Evolutionary conservation across 1,139 yeast species (phyloP).

Genomic region (Lodderomyces pseudojiufengensis): DNA sequence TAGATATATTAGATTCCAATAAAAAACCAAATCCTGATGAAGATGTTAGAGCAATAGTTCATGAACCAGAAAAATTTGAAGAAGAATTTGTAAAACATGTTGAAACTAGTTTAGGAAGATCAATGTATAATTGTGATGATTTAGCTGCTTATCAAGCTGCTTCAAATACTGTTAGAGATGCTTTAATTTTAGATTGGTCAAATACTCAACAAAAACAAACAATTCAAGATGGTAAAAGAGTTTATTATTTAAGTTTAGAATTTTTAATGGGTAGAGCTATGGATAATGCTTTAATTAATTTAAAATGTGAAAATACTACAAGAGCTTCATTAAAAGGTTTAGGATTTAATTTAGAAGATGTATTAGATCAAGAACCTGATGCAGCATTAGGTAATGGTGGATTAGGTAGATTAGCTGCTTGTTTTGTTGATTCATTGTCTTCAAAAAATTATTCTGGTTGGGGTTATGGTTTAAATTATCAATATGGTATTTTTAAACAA

Average conservation of each 20-base stretch:
- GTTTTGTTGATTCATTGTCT: constrained; percentile 86
- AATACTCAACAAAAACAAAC: constrained; percentile 91
- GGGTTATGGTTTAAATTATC: constrained; percentile 94
- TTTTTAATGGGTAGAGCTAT: constrained; percentile 94
- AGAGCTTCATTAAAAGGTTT: constrained; percentile 60
- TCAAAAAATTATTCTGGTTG: constrained; percentile 89
- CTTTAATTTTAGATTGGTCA: constrained; percentile 84
- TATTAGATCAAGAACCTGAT: constrained; percentile 83
- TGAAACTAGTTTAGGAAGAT: constrained; percentile 85
- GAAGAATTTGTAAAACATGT: constrained; percentile 75
- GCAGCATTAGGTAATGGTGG: constrained; percentile 97
- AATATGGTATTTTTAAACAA: constrained; percentile 91
- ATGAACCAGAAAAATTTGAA: constrained; percentile 56
- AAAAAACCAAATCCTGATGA: constrained; percentile 7
- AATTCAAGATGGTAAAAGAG: constrained; percentile 76
- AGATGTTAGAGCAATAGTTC: constrained; percentile 13
- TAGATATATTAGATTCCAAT: constrained; percentile 28
- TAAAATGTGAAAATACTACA: constrained; percentile 51
- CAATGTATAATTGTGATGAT: constrained; percentile 86
- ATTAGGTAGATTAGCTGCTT: constrained; percentile 90
- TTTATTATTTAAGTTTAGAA: constrained; percentile 83
- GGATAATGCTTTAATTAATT: constrained; percentile 89
- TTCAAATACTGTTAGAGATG: constrained; percentile 73
- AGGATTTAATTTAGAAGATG: constrained; percentile 86
- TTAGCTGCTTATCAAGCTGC: constrained; percentile 93